Base-by-base conservation (phyloP, 257 asterid genomes). In the Echium plantagineum region DNA sequence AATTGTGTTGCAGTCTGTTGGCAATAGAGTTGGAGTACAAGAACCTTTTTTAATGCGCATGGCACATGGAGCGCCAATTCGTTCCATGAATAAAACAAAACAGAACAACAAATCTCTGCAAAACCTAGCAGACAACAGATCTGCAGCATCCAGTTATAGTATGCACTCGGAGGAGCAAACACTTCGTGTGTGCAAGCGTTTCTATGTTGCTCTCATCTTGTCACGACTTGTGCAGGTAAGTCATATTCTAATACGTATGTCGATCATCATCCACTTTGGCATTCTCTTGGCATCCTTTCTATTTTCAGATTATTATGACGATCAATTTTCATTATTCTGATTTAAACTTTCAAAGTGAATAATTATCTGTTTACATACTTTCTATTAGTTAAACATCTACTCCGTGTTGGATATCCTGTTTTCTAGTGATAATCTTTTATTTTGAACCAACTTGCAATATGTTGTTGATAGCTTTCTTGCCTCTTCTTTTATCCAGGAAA, bases 21-120 rank as follows among this genome's bases (percentile, higher is more conserved):
- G 98, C 73, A 91, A 85, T 67, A 78, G 94, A 59, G 90, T 84
- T 74, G 96, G 98, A 69, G 98, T 88, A 54, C 86, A 84, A 67
- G 98, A 91, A 72, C 88, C 95, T 60, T 91, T 85, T 74, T 77
- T 91, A 74, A 91, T 91, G 98, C 94, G 91, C 63, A 84, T 88
- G 98, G 98, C 98, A 60, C 98, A 91, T 74, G 95, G 98, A n/a
- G 96, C 85, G 13, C 94, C 94, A 64, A 64, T 77, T 71, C 75
- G 82, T 51, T 58, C 75, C 57, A 73, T 80, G 46, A 72, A 64
- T 62, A 83, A 81, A 75, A 61, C 80, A 64, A 83, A 75, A 72
- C 66, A 74, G 63, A 77, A 65, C 66, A 65, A 72, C 64, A 87
- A 85, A 71, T 78, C 78, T 58, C 65, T 81, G 58, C 85, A 63